Evolutionary conservation across 495 filamentous ascomycete genomes (phyloP), one percentile per base, ranked within the genome.

Genomic region (Trichoderma erinaceum): DNA sequence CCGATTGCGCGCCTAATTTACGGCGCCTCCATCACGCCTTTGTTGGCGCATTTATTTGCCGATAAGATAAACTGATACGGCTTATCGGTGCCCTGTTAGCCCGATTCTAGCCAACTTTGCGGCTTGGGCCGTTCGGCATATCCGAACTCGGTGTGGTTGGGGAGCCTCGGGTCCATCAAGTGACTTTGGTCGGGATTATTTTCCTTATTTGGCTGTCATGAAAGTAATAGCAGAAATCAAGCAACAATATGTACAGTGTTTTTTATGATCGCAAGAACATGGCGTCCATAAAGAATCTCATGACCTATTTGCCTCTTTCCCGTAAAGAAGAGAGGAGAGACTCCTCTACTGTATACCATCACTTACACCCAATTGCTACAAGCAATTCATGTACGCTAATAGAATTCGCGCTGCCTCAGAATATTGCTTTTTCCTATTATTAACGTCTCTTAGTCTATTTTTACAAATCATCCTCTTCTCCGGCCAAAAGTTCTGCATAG

Each of bases 401-500:
- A 16, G 50, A 23, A 56, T 25, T 56, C 50, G 25, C n/a, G 21
- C 50, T 23, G 50, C 21, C 50, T 56, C 18, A 15, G 3, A 25
- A 23, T 0, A 56, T 11, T 23, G 4, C 8, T 56, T 21, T 56
- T 56, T 4, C 44, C n/a, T 35, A 18, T 64, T 35, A 35, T 35
- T 29, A 64, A 65, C 4, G 13, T 25, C 0, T 10, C n/a, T 43
- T 65, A 21, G 12, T 65, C 23, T 58, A 65, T 13, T 69, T 38
- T 27, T 75, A 72, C 70, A 78, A 67, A 44, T 84, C 87, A 46
- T 89, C 88, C 61, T 89, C 90, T 69, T 92, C 92, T 66, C 81
- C 86, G 15, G 82, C 90, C 72, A 99, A 74, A 82, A 97, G 84
- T 70, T 89, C 89, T 29, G 92, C 94, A 78, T 98, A 98, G 73